A percentile compares a stretch with the other conserved stretches of the same genome.
Conservation (phyloP, 345 rosid species). For the Citrus sinensis region DNA sequence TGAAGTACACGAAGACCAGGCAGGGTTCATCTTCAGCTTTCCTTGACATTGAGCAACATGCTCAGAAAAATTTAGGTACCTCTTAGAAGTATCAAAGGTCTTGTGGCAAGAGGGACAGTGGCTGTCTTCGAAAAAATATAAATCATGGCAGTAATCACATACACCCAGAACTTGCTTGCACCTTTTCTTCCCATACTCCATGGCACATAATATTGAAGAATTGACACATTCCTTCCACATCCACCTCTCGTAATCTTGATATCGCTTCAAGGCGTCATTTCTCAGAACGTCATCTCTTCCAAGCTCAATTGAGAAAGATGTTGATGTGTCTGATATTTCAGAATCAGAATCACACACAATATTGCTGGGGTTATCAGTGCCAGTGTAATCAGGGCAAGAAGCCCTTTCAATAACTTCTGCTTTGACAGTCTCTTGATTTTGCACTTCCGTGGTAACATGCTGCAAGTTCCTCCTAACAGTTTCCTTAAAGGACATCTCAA, state of each 20-base stretch:
- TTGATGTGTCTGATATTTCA: constrained; percentile 50
- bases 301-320: constrained; percentile 55
- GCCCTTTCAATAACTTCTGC: constrained; percentile 25
- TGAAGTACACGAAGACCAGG: constrained; percentile 21
- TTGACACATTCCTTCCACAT: constrained; percentile 59
- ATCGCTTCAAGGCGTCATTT: constrained; percentile 50
- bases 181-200: constrained; percentile 57
- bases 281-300: constrained; percentile 47
- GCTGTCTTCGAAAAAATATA: constrained; percentile 38
- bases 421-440: constrained; percentile 20
- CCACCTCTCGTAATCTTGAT: constrained; percentile 77
- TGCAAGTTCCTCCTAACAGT: constrained; percentile 38
- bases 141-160: constrained; percentile 55
- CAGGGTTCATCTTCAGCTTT: constrained; percentile 19
- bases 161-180: constrained; percentile 39
- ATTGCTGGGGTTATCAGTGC: constrained; percentile 37
- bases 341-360: constrained; percentile 33
- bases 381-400: constrained; percentile 16
- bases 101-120: constrained; percentile 54
- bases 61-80: constrained; percentile 39
- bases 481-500: constrained; percentile 68
- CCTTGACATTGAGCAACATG: constrained; percentile 38
- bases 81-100: constrained; percentile 24
- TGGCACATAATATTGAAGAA: constrained; percentile 39
- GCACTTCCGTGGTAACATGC: constrained; percentile 1